Evolutionary conservation across 192 early-diverging fungal genomes (phyloP).

Genomic region (Coemansia sp.): DNA sequence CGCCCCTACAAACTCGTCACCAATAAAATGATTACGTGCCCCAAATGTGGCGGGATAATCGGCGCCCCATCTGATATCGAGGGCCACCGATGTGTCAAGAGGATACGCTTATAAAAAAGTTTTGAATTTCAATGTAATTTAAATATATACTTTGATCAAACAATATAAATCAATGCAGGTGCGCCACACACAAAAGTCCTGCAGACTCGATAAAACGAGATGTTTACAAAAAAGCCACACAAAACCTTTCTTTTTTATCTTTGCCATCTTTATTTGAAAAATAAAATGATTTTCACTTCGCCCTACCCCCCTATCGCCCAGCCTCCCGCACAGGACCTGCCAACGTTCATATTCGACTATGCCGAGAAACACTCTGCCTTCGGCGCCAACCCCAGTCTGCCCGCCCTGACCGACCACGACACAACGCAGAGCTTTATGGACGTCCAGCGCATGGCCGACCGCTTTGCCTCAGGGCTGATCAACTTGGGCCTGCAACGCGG

Average conservation of each 20-base stretch:
- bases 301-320: constrained; percentile 12
- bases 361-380: constrained; percentile 26
- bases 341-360: constrained; percentile 36
- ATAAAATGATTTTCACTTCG: constrained; percentile 46
- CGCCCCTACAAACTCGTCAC: too few relatives aligned
- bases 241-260: neutral
- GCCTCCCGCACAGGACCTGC: constrained; percentile 39
- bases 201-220: too few relatives aligned
- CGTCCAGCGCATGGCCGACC: constrained; percentile 15
- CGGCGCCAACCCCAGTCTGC: constrained; percentile 24
- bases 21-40: too few relatives aligned
- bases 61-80: too few relatives aligned
- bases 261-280: neutral
- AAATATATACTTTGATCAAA: too few relatives aligned
- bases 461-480: constrained; percentile 44
- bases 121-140: too few relatives aligned
- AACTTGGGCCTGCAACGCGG: constrained; percentile 62
- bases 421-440: constrained; percentile 25
- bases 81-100: too few relatives aligned
- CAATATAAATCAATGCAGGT: too few relatives aligned
- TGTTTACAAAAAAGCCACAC: neutral
- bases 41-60: too few relatives aligned
- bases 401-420: constrained; percentile 15
- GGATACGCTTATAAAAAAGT: too few relatives aligned
- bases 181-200: too few relatives aligned